Base-by-base conservation (phyloP, 2,329 filamentous ascomycete genomes). In the Aspergillus quadrilineatus region DNA sequence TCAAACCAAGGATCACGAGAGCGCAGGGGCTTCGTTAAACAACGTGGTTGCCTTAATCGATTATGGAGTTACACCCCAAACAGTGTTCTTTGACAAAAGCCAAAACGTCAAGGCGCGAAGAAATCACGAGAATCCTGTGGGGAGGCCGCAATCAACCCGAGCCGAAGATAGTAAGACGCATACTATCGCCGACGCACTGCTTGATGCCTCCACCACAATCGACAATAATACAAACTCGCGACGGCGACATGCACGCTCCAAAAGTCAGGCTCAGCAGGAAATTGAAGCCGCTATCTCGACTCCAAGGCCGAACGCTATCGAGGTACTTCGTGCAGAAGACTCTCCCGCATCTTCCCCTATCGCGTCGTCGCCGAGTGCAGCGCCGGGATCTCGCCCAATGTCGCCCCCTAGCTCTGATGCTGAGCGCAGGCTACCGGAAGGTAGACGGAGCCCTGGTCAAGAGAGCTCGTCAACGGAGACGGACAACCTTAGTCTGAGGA, bases 131-230 rank as follows among this genome's bases (percentile, higher is more conserved):
- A 62, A 57, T 44, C 63, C 69, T 37, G 32, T 65, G n/a, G 59
- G 62, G 36, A 66, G 65, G 50, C 44, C 58, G 53, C 65, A 67
- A 54, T 72, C 57, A 64, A 71, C 52, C 63, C 68, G 30, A 65
- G 70, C 53, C 39, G 60, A 71, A 57, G 56, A 79, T 69, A 57
- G 77, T 74, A 73, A 64, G 22, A 83, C 85, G 4, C 89, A 90
- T 63, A 96, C 92, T 0, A 94, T 97, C 63, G 86, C 90, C 3
- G 93, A 97, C 73, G 94, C 94, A 5, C 79, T 97, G 14, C 80
- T 96, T 30, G 94, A 97, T 73, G 94, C 94, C 6, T 95, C 92
- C 1, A 92, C 90, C 76, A 92, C 89, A 0, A 91, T 94, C 60
- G 89, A 93, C 66, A 86, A 89, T 61, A 58, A 58, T 4, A 79